A percentile compares a stretch with the other conserved stretches of the same genome.
Evolutionary conservation across 441 rosid species (phyloP).

Genomic region (Adansonia gregorii): DNA sequence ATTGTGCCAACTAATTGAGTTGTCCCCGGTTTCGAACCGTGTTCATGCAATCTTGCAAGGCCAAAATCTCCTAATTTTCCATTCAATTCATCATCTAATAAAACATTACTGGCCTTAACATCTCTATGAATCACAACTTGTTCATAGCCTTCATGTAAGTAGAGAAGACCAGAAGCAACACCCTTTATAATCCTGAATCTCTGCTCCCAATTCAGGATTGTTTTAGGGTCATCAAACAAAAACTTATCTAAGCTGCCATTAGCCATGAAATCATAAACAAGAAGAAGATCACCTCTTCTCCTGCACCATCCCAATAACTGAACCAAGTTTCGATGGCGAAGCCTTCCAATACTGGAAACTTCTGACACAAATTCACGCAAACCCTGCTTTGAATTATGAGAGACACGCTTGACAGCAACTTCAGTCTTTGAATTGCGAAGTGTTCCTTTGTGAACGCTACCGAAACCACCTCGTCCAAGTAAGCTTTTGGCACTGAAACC

Average conservation of each 20-base stretch:
- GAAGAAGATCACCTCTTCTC: conserved; percentile 58
- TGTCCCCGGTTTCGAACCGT: conserved; percentile 72
- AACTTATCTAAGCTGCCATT: conserved; percentile 74
- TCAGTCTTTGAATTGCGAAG: conserved; percentile 49
- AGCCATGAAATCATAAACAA: conserved; percentile 80
- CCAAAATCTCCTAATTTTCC: conserved; percentile 85
- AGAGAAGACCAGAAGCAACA: conserved; percentile 72
- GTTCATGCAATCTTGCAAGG: conserved; percentile 70
- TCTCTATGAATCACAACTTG: conserved; percentile 83
- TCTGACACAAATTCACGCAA: conserved; percentile 73
- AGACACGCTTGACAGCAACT: conserved; percentile 71
- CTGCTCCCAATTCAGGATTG: conserved; percentile 63
- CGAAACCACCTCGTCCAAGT: conserved; percentile 79
- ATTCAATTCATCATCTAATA: conserved; percentile 60
- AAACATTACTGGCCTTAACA: conserved; percentile 74
- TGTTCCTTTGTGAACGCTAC: conserved; percentile 68
- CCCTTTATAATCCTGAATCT: conserved; percentile 68
- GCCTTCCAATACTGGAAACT: conserved; percentile 71
- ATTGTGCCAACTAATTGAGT: conserved; percentile 80
- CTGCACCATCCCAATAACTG: conserved; percentile 77
- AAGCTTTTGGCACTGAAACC: conserved; percentile 58
- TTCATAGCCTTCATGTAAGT: conserved; percentile 79
- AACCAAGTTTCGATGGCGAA: conserved; percentile 77
- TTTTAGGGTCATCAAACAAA: conserved; percentile 55
- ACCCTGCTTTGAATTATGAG: conserved; percentile 83